Conservation (phyloP, 108 stramenopile genomes). For the Cylindrotheca fusiformis region DNA sequence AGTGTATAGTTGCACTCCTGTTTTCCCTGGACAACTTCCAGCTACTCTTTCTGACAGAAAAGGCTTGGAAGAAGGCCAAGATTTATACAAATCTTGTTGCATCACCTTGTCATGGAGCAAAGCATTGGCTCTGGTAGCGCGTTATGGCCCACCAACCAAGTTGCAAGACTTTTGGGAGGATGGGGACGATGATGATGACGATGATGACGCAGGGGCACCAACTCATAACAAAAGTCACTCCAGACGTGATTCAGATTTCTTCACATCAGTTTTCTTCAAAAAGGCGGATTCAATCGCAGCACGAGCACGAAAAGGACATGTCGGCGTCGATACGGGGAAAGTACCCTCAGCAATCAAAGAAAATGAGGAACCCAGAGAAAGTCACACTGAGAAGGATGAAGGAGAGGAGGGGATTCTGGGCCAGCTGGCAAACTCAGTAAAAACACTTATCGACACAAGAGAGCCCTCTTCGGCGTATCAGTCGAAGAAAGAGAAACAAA, state of each 20-base stretch:
- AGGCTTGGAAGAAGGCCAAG: not conserved
- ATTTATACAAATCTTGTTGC: slow-evolving; percentile 30
- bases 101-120: slow-evolving; percentile 45
- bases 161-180: not conserved
- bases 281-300: not conserved
- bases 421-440: not conserved
- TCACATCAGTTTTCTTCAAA: not conserved
- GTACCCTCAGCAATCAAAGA: not conserved
- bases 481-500: not conserved
- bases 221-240: not conserved
- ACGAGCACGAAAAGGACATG: not conserved
- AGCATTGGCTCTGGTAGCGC: slow-evolving; percentile 29
- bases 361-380: not conserved
- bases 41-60: slow-evolving; percentile 3
- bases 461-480: not conserved
- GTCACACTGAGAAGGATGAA: too few species aligned
- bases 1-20: not conserved
- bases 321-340: not conserved
- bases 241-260: not conserved
- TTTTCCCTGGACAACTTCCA: slow-evolving; percentile 1
- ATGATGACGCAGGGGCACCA: not conserved
- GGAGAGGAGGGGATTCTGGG: not conserved
- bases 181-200: not conserved
- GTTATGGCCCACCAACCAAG: slow-evolving; percentile 39
- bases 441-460: not conserved